These are phyloP conservation scores for Cucurbita argyrosperma DNA, from an alignment of 306 rosid genomes.

Conservation along the genomic window DNA sequence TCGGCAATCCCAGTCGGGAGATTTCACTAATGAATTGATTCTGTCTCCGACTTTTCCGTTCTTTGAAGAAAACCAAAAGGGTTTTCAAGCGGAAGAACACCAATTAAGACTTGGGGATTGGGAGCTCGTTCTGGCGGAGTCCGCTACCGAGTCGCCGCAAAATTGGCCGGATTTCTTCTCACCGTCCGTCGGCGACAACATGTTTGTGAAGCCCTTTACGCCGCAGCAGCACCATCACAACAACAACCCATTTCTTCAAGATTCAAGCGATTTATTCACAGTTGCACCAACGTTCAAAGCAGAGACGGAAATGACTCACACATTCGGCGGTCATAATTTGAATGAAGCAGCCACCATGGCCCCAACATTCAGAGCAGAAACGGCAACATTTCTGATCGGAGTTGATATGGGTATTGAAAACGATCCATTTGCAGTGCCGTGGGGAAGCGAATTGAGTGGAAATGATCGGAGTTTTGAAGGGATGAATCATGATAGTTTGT, in stretches of 20 bases:
- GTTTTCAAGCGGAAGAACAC: not conserved
- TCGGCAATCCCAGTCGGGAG: constrained; percentile 14
- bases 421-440: constrained; percentile 43
- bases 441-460: constrained; percentile 3
- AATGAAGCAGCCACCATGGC: not conserved
- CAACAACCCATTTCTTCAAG: constrained; percentile 62
- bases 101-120: constrained; percentile 17
- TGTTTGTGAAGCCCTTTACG: constrained; percentile 13
- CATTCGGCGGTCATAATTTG: not conserved
- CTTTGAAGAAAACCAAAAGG: constrained; percentile 6
- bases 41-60: constrained; percentile 6
- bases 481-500: constrained; percentile 19
- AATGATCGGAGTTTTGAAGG: constrained; percentile 8
- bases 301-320: not conserved
- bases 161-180: constrained; percentile 13
- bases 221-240: constrained; percentile 14
- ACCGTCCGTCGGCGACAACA: not conserved
- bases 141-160: constrained; percentile 11
- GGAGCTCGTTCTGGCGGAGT: constrained; percentile 44
- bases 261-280: not conserved
- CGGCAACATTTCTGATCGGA: not conserved
- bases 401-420: constrained; percentile 3
- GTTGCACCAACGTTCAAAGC: not conserved
- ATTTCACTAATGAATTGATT: constrained; percentile 7
- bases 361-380: not conserved